Evolutionary conservation across 148 eudicot species (phyloP), one percentile per base, ranked within the genome.

Genomic region (Agrostemma githago): DNA sequence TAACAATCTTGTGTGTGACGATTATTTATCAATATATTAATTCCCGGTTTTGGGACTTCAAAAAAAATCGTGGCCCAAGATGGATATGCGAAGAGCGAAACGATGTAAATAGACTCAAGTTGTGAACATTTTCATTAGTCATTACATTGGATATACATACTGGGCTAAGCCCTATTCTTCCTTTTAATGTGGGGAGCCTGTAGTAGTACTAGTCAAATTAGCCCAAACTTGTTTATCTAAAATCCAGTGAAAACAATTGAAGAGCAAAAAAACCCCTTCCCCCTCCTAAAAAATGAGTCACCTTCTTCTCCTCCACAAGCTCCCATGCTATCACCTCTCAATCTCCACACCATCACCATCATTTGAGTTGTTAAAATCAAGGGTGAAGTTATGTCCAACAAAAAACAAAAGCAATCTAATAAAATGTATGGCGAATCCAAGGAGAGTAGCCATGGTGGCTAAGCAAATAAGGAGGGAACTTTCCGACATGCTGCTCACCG

Each of bases 371-470:
- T 34, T n/a, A 3, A 69, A 57, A 79, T 70, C 82, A 71, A 80
- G 44, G 82, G 71, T 74, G 10, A 48, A 70, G 0, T 77, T 5
- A 34, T 73, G 66, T 37, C 62, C 60, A 37, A 68, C 54, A 44
- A 15, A 11, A 58, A 14, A 19, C 38, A 64, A 11, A 9, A 46
- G 14, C 43, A 69, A 34, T 16, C 14, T 51, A 9, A 67, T 74
- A 21, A 78, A 70, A 21, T 89, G 98, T 81, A 91, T 94, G 98
- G 98, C 98, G 21, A 88, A 86, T 76, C 93, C 90, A 17, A 74
- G 98, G 78, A 88, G 98, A 76, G 97, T 94, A 69, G 84, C 90
- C 72, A 89, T 86, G 97, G 98, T 94, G 71, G 91, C 93, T 3
- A 94, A 89, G 58, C 98, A 94, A 81, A 94, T 94, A 44, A 62